Evolutionary conservation across 371 early-diverging fungal genomes (phyloP), one percentile per base, ranked within the genome.

Genomic region (Phascolomyces articulosus): DNA sequence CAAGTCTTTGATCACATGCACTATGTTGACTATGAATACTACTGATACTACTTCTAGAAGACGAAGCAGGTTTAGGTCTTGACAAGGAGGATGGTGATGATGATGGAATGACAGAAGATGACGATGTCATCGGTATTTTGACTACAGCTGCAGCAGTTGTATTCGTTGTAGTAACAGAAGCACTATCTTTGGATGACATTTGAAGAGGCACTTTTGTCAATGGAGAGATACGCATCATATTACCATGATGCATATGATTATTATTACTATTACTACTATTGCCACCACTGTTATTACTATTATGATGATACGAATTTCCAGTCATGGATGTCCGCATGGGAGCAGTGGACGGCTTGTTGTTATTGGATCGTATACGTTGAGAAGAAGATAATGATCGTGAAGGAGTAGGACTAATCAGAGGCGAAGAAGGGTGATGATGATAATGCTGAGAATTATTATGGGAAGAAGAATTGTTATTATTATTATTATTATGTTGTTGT

Each of bases 311-410:
- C 18, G 27, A 44, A 28, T 31, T 28, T 16, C 58, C 40, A 34
- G 6, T 34, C 34, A 11, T 34, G 23, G 58, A 23, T 16, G 47
- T 47, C 16, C 47, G 47, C 57, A 34, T 38, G 13, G 38, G 9
- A 38, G 38, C 38, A 38, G n/a, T n/a, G 34, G 34, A 34, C 11
- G 7, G 16, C 16, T 44, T 2, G 9, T 40, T 58, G 51, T n/a
- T 49, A 23, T 51, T 51, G 23, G 23, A 24, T 13, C 51, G 4
- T 23, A 51, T 51, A 23, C 51, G 51, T 23, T 51, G 51, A 23
- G 51, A 23, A 10, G 51, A 51, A 4, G 51, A 51, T 51, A 51
- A 51, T 24, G 51, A 51, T 20, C 51, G 51, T 20, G 51, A 51
- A 11, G 51, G 51, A 24, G 51, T 51, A 24, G 51, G 51, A 24